A percentile compares a stretch with the other conserved stretches of the same genome.
Conservation (phyloP, 2,329 filamentous ascomycete genomes). For the Trichophyton mentagrophytes region DNA sequence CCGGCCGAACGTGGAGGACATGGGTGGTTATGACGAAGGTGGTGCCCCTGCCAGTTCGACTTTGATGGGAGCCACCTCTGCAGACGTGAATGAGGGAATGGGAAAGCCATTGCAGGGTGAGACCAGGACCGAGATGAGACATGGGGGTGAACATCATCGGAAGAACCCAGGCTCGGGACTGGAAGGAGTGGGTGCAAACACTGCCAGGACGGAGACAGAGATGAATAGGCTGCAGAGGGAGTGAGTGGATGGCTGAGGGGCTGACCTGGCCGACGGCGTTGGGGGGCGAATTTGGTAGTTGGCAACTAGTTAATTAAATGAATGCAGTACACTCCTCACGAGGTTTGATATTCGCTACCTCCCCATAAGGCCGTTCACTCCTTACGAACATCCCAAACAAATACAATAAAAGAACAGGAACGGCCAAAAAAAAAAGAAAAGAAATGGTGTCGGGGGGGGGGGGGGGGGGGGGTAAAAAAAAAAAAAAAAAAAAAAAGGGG, state of each 20-base stretch:
- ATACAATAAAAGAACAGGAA: neutral
- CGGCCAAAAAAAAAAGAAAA: neutral
- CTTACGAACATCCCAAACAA: neutral
- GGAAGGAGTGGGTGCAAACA: constrained; percentile 32
- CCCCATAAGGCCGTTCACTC: neutral
- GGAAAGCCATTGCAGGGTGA: constrained; percentile 41
- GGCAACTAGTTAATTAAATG: neutral
- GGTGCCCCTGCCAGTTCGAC: constrained; percentile 29
- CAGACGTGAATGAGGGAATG: constrained; percentile 41
- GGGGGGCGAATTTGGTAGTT: neutral
- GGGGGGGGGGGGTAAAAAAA: neutral
- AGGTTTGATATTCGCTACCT: neutral
- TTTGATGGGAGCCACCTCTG: constrained; percentile 40
- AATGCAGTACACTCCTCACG: neutral
- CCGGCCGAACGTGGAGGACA: constrained; percentile 24
- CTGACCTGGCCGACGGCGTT: too few species aligned
- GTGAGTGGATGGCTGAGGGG: neutral
- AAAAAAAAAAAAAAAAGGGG: too few species aligned
- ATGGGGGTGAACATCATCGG: constrained; percentile 33
- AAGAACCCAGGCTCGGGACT: constrained; percentile 33
- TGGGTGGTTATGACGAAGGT: constrained; percentile 13
- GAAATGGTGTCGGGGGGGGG: too few species aligned
- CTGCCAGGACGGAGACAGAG: neutral
- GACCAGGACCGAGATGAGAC: constrained; percentile 35
- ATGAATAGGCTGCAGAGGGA: neutral